Evolutionary conservation across 257 asterid genomes (phyloP), one percentile per base, ranked within the genome.

Genomic region (Anisodus acutangulus): DNA sequence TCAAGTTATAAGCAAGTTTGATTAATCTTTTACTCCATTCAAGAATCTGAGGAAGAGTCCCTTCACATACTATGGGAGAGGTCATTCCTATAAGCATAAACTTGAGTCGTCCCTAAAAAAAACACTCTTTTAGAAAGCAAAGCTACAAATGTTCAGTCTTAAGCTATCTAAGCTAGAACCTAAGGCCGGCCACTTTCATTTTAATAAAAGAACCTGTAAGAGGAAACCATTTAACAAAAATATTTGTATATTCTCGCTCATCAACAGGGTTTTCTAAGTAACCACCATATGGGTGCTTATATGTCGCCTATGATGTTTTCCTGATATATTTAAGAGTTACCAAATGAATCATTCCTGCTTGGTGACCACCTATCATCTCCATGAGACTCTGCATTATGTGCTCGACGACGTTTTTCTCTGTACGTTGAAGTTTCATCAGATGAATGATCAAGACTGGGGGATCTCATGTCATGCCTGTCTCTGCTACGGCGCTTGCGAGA

Each of bases 391-490:
- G 68, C 35, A 15, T 26, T 82, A 41, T n/a, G 68, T 51, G 63
- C 78, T 16, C 9, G 51, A 22, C 37, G 57, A 54, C 53, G 43
- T 16, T 68, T 66, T 43, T 58, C 86, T 39, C 57, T 82, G 78
- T 11, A 53, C 15, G 4, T 63, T 35, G 85, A 67, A 53, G 80
- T 51, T 68, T 86, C 90, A 57, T 58, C 81, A 6, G 85, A 84
- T 16, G 31, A 59, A 62, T 66, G 81, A 72, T 88, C 90, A 82
- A 64, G 78, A 35, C 71, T 60, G 15, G 91, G 88, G 83, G 86
- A 85, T 88, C 90, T 83, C 86, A 90, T 81, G 58, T 89, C 92
- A 70, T 47, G 90, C 79, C 84, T 82, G 84, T 82, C 84, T 63
- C 83, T 71, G 63, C 85, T 53, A 13, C 60, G 84, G 35, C 70